Percentiles rank a stretch among this genome's conserved stretches.
phyloP scores from a whole-genome alignment of 306 rosid species.

The Vigna radiata region DNA sequence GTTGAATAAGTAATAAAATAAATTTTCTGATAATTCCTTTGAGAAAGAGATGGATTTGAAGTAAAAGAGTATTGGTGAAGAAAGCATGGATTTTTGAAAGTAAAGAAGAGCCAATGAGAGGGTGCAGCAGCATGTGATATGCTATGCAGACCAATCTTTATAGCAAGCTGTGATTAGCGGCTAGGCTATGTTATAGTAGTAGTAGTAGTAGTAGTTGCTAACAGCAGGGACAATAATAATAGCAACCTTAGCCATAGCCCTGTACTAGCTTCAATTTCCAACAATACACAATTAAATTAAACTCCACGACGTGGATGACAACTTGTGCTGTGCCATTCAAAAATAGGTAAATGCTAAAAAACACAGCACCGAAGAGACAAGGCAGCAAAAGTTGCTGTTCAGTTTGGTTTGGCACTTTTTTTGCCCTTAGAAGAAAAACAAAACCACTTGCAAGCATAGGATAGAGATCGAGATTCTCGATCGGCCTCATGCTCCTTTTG shows the following conservation, averaged over 20 bases:
- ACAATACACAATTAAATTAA: background rate
- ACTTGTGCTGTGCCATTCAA: conserved; percentile 10
- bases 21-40: no score
- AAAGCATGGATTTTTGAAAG: background rate
- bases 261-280: conserved; percentile 46
- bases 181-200: conserved; percentile 11
- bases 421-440: background rate
- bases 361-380: conserved; percentile 45
- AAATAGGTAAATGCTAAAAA: background rate
- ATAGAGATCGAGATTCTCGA: conserved; percentile 56
- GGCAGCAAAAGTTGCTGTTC: conserved; percentile 39
- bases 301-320: conserved; percentile 25
- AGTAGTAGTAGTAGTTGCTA: background rate
- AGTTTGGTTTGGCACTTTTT: conserved; percentile 50
- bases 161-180: background rate
- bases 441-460: background rate
- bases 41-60: background rate
- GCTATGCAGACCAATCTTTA: background rate
- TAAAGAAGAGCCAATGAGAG: background rate
- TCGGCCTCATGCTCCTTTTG: conserved; percentile 32
- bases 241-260: conserved; percentile 25
- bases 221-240: background rate
- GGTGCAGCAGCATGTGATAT: conserved; percentile 11
- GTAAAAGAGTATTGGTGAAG: background rate
- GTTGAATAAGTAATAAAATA: background rate